Evolutionary conservation across 1,284 basidiomycete genomes (phyloP), one percentile per base, ranked within the genome.

Genomic region (Neotropicomus parvogracilis): DNA sequence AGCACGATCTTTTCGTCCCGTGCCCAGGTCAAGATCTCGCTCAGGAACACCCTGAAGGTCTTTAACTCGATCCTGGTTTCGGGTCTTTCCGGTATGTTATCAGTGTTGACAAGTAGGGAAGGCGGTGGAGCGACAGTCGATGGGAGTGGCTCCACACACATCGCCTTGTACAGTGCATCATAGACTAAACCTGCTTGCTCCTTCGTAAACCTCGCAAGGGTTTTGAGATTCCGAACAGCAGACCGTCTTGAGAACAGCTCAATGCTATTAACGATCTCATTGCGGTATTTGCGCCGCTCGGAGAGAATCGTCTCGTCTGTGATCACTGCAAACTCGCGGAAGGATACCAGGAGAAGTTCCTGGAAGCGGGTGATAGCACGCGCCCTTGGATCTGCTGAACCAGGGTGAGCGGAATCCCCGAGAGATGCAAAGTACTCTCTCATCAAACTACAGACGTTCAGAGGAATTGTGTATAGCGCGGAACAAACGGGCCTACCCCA

Each of bases 331-430:
- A 99, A 99, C 68, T 99, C 97, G 48, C 97, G 83, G 80, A 97
- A 97, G 2, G 95, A 95, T 45, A 97, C 87, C 6, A 97, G 84
- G 12, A 95, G 81, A 4, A 99, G 81, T 70, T 99, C 95, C 69
- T 99, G 97, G 78, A 99, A 99, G 53, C 91, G 89, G 17, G 95
- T 98, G 60, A 99, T 97, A 35, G 94, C 91, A 16, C 93, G 88
- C 7, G 92, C 83, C 17, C 94, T 85, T 3, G 95, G 88, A 60
- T 99, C 95, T 4, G 78, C 68, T 31, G 95, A 92, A 54, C 87
- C 72, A 0, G 97, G 95, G 65, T 99, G 92, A 0, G 95, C 97
- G 6, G 95, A 95, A 20, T 95, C 89, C 37, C 92, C 97, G 16
- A 99, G 81, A 13, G 91, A 90, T 13, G 87, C 78, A 59, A 99